Evolutionary conservation across 1,139 yeast genomes (phyloP).

Genomic region (Candida sp.): DNA sequence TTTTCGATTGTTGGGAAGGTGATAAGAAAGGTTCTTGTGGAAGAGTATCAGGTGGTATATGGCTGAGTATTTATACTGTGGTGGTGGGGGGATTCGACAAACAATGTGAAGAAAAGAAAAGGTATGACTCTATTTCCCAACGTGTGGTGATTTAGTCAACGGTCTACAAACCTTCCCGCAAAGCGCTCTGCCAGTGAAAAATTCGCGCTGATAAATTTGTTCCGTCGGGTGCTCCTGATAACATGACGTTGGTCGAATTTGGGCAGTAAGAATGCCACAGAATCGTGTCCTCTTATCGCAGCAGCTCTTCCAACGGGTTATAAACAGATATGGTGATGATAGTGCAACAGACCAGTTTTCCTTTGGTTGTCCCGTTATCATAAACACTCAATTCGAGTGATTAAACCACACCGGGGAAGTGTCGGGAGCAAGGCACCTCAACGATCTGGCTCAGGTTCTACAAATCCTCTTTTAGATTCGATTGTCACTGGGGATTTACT

Average conservation of each 20-base stretch:
- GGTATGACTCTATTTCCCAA: background rate
- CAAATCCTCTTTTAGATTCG: background rate
- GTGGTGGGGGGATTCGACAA: background rate
- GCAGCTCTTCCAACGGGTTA: background rate
- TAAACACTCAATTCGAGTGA: no score
- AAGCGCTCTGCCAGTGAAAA: background rate
- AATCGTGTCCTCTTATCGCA: background rate
- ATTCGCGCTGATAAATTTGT: background rate
- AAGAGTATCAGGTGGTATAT: background rate
- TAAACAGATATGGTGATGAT: no score
- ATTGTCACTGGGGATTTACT: background rate
- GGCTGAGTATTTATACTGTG: background rate
- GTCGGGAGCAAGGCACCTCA: no score
- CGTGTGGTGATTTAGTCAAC: no score
- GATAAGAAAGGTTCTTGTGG: background rate
- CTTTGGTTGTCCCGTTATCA: no score
- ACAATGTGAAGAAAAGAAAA: background rate
- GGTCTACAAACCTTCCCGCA: no score
- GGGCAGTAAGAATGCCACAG: background rate
- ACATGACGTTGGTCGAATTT: background rate
- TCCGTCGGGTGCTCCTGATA: slow-evolving; percentile 3
- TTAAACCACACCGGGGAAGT: no score
- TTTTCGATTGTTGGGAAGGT: background rate
- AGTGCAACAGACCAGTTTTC: no score
- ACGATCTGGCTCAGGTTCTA: background rate